phyloP scores from a whole-genome alignment of 108 stramenopile species.

The Parietichytrium sp. region DNA sequence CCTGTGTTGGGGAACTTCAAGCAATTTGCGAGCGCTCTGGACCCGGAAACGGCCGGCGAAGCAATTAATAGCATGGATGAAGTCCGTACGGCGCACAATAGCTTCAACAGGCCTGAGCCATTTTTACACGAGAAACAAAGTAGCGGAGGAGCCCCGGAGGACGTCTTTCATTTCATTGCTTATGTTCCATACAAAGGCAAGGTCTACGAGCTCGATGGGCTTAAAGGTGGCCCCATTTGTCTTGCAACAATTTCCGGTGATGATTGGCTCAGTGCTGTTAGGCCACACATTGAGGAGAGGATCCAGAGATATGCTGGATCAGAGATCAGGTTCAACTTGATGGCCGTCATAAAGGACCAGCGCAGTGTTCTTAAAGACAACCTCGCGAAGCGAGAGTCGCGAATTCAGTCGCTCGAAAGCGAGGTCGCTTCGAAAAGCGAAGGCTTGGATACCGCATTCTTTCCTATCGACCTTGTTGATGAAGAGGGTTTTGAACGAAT shows the following conservation, averaged over 20 bases:
- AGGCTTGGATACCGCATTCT: neutral
- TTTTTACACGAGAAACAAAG: constrained; percentile 70
- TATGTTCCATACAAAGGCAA: constrained; percentile 74
- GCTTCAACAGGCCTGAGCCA: constrained; percentile 79
- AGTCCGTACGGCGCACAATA: constrained; percentile 84
- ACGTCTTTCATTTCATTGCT: constrained; percentile 92
- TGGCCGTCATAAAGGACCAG: constrained; percentile 80
- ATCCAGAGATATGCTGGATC: constrained; percentile 53
- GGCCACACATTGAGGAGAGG: constrained; percentile 51
- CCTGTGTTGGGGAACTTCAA: constrained; percentile 70
- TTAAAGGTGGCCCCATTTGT: constrained; percentile 79
- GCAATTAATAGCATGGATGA: constrained; percentile 75
- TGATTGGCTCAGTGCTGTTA: constrained; percentile 44
- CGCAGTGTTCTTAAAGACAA: constrained; percentile 58
- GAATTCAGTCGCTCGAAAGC: neutral
- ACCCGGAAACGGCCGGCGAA: constrained; percentile 79
- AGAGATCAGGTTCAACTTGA: constrained; percentile 88
- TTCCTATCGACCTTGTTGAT: neutral
- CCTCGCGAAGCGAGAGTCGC: constrained; percentile 49
- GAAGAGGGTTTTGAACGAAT: constrained; percentile 27
- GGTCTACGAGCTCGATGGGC: constrained; percentile 92
- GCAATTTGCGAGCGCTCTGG: constrained; percentile 73
- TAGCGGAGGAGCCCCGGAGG: constrained; percentile 65
- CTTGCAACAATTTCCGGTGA: constrained; percentile 59
- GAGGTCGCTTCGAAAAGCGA: neutral